These are phyloP conservation scores for Inonotus hispidus DNA, from an alignment of 1,284 basidiomycete species.

Conservation along the genomic window DNA sequence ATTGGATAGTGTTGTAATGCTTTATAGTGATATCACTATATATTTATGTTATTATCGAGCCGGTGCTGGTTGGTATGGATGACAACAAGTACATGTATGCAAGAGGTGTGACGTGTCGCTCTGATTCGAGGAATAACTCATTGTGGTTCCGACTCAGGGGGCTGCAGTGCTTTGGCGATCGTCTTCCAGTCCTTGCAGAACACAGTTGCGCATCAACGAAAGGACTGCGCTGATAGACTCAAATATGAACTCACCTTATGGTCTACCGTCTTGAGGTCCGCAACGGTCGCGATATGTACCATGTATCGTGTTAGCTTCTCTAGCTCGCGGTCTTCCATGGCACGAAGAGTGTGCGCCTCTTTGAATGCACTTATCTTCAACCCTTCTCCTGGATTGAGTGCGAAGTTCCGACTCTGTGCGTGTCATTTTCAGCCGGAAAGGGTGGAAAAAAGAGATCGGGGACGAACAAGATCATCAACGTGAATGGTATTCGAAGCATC, in stretches of 20 bases:
- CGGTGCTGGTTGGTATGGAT: neutral
- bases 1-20: neutral
- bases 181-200: conserved; percentile 17
- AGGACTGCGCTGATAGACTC: neutral
- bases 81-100: too few relatives aligned
- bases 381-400: conserved; percentile 79
- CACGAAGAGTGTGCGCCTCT: conserved; percentile 59
- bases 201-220: too few relatives aligned
- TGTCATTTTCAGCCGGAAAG: neutral
- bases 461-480: conserved; percentile 72
- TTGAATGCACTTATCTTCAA: conserved; percentile 82
- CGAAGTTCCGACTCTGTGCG: conserved; percentile 72
- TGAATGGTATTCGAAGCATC: conserved; percentile 79
- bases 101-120: neutral
- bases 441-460: conserved; percentile 19
- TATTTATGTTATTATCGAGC: neutral
- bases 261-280: conserved; percentile 50
- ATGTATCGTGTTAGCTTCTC: conserved; percentile 60
- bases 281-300: conserved; percentile 47
- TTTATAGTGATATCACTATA: neutral
- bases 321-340: conserved; percentile 62
- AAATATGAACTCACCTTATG: conserved; percentile 45
- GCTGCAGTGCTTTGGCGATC: conserved; percentile 7
- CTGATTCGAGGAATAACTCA: neutral
- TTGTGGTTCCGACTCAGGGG: neutral